Evolutionary conservation across 305 asterid genomes (phyloP).

Genomic region (Fraxinus platypoda): DNA sequence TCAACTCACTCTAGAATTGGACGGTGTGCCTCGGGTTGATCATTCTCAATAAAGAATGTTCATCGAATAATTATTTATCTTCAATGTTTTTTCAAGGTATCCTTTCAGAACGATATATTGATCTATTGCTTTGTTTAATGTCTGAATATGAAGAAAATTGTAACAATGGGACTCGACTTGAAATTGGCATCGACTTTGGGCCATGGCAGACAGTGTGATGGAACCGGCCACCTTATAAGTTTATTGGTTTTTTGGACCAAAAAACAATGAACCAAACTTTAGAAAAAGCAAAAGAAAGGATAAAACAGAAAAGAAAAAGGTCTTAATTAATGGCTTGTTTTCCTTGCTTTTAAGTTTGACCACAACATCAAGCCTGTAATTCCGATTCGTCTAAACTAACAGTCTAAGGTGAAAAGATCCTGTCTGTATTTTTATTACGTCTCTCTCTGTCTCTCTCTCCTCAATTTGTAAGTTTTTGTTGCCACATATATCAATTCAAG

Average conservation of each 20-base stretch:
- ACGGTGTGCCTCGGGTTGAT: not conserved
- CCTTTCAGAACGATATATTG: no score
- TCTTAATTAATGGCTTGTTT: conserved; percentile 19
- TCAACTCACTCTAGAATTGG: conserved; percentile 29
- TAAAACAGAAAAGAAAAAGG: not conserved
- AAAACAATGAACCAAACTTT: conserved; percentile 1
- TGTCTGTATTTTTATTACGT: conserved; percentile 21
- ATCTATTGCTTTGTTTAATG: not conserved
- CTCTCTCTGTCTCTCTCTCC: conserved; percentile 31
- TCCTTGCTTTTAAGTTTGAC: conserved; percentile 37
- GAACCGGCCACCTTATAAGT: conserved; percentile 3
- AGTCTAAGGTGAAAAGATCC: conserved; percentile 24
- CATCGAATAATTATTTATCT: no score
- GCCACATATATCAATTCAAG: conserved; percentile 34
- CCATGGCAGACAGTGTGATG: conserved; percentile 23
- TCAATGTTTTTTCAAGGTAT: no score
- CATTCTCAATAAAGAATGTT: not conserved
- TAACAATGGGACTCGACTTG: not conserved
- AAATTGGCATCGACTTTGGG: not conserved
- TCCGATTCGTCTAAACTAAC: conserved; percentile 32
- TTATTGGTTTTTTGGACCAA: not conserved
- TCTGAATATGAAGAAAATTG: not conserved
- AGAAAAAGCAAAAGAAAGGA: not conserved
- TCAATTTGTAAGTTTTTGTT: conserved; percentile 31
- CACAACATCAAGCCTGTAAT: conserved; percentile 22